Conservation (phyloP, 176 grass and related monocot species). For the Avena insularis region DNA sequence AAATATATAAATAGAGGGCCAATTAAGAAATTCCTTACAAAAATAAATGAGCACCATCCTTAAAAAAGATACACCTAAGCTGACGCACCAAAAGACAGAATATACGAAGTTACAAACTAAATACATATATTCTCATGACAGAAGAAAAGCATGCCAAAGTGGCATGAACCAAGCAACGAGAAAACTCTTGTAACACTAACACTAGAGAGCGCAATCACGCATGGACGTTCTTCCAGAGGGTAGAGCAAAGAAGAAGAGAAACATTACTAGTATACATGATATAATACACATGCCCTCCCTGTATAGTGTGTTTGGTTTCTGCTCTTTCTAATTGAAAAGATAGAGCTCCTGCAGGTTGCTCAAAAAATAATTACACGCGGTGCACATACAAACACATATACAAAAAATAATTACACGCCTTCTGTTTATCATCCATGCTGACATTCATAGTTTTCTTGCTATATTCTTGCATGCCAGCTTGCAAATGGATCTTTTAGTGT, state of each 20-base stretch:
- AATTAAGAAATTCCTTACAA: background rate
- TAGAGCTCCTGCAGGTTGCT: too few relatives aligned
- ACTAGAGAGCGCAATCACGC: too few relatives aligned
- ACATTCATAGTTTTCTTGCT: background rate
- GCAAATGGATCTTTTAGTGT: background rate
- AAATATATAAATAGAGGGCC: background rate
- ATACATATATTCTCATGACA: background rate
- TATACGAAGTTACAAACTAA: background rate
- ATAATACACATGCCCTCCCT: background rate
- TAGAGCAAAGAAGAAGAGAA: background rate
- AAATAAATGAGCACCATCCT: background rate
- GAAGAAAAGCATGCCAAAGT: slow-evolving; percentile 16
- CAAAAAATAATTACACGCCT: background rate
- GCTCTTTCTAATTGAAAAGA: too few relatives aligned
- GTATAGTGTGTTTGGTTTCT: too few relatives aligned
- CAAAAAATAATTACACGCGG: too few relatives aligned
- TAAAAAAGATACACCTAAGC: background rate
- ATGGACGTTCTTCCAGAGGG: background rate
- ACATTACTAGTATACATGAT: background rate
- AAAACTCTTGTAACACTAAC: background rate
- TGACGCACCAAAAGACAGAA: background rate
- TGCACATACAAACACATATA: too few relatives aligned
- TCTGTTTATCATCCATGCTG: background rate
- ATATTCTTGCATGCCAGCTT: background rate
- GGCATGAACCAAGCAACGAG: background rate